phyloP scores from a whole-genome alignment of 345 rosid species.

The Excoecaria agallocha region DNA sequence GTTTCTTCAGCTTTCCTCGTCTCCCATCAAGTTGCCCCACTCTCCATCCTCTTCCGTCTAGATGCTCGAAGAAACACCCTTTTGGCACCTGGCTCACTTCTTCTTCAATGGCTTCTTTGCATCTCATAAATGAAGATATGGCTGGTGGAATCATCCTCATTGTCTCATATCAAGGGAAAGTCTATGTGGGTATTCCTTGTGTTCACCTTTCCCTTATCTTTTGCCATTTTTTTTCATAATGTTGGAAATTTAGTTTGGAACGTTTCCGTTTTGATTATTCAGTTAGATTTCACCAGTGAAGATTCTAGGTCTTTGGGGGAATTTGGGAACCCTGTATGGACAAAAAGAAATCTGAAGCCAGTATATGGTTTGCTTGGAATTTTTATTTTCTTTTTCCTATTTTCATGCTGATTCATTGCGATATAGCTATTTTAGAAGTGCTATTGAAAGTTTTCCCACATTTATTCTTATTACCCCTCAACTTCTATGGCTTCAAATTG shows the following conservation, averaged over 20 bases:
- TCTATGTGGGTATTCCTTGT: conserved; percentile 15
- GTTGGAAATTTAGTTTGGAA: neutral
- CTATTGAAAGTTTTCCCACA: neutral
- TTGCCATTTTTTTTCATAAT: neutral
- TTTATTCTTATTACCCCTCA: neutral
- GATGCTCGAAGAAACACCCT: neutral
- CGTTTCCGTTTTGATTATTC: neutral
- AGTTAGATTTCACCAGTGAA: neutral
- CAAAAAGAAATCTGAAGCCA: neutral
- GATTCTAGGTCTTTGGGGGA: neutral
- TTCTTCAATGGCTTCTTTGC: conserved; percentile 18
- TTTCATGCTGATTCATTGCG: neutral
- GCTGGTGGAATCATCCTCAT: neutral
- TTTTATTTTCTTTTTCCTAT: neutral
- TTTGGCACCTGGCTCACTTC: conserved; percentile 15
- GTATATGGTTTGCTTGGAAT: neutral
- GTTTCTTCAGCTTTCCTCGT: conserved; percentile 17
- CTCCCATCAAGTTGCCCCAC: neutral
- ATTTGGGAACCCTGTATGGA: neutral
- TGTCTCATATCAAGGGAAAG: conserved; percentile 12
- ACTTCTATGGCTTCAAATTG: neutral
- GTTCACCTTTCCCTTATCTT: neutral
- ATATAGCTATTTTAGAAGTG: neutral
- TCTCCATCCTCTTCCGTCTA: neutral
- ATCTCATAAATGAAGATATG: neutral